These are phyloP conservation scores for Leccinum truebloodii DNA, from an alignment of 768 basidiomycete genomes.

Conservation along the genomic window DNA sequence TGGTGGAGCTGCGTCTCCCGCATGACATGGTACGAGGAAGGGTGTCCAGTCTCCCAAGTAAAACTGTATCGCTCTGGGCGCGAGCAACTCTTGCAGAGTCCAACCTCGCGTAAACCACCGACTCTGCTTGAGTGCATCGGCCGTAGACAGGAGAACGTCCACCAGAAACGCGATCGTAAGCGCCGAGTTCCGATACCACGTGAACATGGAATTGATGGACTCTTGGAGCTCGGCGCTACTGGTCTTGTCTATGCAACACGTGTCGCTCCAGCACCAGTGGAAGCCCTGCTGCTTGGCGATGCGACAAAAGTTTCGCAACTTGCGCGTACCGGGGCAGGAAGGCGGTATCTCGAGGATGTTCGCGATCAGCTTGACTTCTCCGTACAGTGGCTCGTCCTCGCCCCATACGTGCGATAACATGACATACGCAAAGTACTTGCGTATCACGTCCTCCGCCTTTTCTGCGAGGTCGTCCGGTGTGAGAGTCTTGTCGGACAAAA, in stretches of 20 bases:
- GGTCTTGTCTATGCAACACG: constrained; percentile 32
- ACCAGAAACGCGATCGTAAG: constrained; percentile 33
- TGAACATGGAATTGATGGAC: constrained; percentile 35
- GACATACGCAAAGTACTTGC: constrained; percentile 26
- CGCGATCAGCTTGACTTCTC: constrained; percentile 10
- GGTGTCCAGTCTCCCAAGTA: constrained; percentile 30
- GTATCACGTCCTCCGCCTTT: constrained; percentile 15
- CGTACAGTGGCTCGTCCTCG: constrained; percentile 27
- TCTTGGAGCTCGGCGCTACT: constrained; percentile 34
- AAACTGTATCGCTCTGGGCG: constrained; percentile 24
- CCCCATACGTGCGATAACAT: constrained; percentile 34
- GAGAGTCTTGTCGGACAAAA: constrained; percentile 12
- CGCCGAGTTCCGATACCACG: constrained; percentile 32
- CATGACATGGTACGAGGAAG: constrained; percentile 7
- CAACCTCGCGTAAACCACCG: constrained; percentile 29
- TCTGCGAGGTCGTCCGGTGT: constrained; percentile 13
- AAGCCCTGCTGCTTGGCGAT: constrained; percentile 20
- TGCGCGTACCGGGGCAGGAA: constrained; percentile 17
- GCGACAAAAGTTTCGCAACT: constrained; percentile 26
- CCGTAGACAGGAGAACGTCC: constrained; percentile 19
- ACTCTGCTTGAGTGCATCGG: constrained; percentile 19
- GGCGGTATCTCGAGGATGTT: constrained; percentile 23
- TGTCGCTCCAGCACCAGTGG: constrained; percentile 33
- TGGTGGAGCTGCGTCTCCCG: not conserved
- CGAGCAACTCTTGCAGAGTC: constrained; percentile 34